Percentiles rank a stretch among this genome's conserved stretches.
phyloP scores from a whole-genome alignment of 2,329 filamentous ascomycete genomes.

The Venturia pyrina region DNA sequence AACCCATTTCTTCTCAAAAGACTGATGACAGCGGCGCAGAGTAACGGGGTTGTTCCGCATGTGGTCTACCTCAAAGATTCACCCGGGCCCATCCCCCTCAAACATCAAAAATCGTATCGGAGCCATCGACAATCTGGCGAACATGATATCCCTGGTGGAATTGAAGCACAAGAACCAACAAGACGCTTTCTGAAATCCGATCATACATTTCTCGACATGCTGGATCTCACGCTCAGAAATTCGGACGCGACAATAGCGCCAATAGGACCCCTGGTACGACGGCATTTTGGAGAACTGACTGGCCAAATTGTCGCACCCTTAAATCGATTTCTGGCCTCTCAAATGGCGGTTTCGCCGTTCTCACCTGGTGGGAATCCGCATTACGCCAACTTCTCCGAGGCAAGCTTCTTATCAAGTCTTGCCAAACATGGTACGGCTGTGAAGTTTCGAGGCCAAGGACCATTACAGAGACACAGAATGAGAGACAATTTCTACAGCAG shows the following conservation, averaged over 20 bases:
- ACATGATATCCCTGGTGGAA: slow-evolving; percentile 30
- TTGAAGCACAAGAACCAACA: slow-evolving; percentile 25
- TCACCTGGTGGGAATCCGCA: slow-evolving; percentile 26
- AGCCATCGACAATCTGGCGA: slow-evolving; percentile 16
- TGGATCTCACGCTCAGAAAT: slow-evolving; percentile 25
- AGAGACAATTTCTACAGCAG: slow-evolving; percentile 27
- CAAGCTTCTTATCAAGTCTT: slow-evolving; percentile 27
- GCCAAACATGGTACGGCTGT: slow-evolving; percentile 29
- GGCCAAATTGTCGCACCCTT: slow-evolving; percentile 31
- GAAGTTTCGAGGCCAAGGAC: slow-evolving; percentile 27
- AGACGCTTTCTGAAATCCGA: slow-evolving; percentile 31
- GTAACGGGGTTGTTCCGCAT: slow-evolving; percentile 20
- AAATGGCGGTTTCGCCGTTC: slow-evolving; percentile 18
- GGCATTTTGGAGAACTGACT: slow-evolving; percentile 31
- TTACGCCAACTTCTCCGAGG: slow-evolving; percentile 29
- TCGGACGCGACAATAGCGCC: slow-evolving; percentile 12
- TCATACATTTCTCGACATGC: slow-evolving; percentile 22
- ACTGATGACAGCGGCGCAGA: slow-evolving; percentile 17
- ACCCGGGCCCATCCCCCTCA: slow-evolving; percentile 26
- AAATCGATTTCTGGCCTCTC: slow-evolving; percentile 30
- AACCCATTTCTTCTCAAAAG: slow-evolving; percentile 33
- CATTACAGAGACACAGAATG: slow-evolving; percentile 27
- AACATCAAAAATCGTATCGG: slow-evolving; percentile 13
- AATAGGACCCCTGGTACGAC: slow-evolving; percentile 28
- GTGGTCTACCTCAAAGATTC: slow-evolving; percentile 27